Evolutionary conservation across 1,284 basidiomycete genomes (phyloP).

Genomic region (Exsudoporus floridanus): DNA sequence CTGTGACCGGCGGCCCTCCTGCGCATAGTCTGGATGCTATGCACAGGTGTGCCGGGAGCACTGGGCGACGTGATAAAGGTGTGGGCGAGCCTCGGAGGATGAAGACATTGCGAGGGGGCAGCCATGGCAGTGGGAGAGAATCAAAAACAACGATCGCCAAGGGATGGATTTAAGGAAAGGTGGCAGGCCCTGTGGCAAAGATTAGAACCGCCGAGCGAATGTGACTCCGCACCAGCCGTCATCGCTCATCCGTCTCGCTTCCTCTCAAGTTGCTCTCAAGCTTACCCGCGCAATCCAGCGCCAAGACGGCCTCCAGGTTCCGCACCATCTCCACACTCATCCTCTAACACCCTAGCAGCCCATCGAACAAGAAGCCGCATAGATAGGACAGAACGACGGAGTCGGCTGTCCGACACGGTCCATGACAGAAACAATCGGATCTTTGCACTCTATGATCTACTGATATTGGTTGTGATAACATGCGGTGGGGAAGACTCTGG

Average conservation of each 20-base stretch:
- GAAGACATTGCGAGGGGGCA: conserved; percentile 44
- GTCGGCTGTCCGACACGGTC: not conserved
- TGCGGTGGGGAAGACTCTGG: not conserved
- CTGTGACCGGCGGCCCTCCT: conserved; percentile 89
- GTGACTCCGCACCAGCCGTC: not conserved
- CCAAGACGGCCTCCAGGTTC: conserved; percentile 20
- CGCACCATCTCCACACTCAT: conserved; percentile 28
- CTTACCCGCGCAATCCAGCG: conserved; percentile 10
- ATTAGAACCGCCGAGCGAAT: not conserved
- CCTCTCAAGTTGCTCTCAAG: not conserved
- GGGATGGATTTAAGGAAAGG: conserved; percentile 15
- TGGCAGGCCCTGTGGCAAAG: not conserved
- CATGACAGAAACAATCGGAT: not conserved
- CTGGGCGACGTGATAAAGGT: conserved; percentile 73
- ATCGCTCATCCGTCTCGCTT: not conserved
- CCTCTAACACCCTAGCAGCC: conserved; percentile 15
- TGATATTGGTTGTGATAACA: conserved; percentile 3
- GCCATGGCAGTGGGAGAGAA: conserved; percentile 41
- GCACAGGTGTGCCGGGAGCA: conserved; percentile 76
- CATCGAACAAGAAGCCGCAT: not conserved
- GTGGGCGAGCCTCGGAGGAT: conserved; percentile 69
- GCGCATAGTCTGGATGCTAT: conserved; percentile 88
- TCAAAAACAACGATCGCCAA: conserved; percentile 11
- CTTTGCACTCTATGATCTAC: too few relatives aligned
- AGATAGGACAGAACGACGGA: not conserved